Percentiles rank a stretch among this genome's conserved stretches.
These are phyloP conservation scores for Nicotiana sylvestris DNA, from an alignment of 257 asterid species.

Conservation along the genomic window DNA sequence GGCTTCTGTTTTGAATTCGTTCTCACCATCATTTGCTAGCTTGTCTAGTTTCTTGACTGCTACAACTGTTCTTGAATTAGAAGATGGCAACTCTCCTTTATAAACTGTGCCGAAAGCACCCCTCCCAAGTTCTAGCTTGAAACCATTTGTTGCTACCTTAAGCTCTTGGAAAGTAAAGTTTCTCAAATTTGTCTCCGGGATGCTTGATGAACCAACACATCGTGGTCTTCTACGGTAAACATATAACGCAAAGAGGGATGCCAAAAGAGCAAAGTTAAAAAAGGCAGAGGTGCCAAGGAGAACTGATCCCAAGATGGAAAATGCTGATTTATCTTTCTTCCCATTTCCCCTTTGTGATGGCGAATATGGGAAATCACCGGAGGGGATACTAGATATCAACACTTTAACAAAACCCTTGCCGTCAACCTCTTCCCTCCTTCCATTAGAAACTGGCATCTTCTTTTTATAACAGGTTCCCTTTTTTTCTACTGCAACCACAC, in stretches of 20 bases:
- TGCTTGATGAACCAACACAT: slow-evolving; percentile 7
- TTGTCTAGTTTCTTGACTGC: slow-evolving; percentile 47
- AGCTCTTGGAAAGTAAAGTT: slow-evolving; percentile 27
- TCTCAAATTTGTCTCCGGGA: neutral
- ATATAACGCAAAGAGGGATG: slow-evolving; percentile 17
- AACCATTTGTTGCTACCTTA: slow-evolving; percentile 31
- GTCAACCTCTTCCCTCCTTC: slow-evolving; percentile 25
- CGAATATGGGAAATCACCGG: neutral
- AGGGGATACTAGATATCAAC: neutral
- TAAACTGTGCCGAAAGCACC: slow-evolving; percentile 50
- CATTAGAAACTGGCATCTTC: neutral
- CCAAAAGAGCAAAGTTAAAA: slow-evolving; percentile 13
- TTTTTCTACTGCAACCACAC: slow-evolving; percentile 50
- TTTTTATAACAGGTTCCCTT: slow-evolving; percentile 33
- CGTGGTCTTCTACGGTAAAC: neutral
- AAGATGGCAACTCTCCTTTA: slow-evolving; percentile 28
- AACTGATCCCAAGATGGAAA: neutral
- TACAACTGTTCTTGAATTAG: slow-evolving; percentile 8
- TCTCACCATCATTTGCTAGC: slow-evolving; percentile 29
- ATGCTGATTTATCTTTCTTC: slow-evolving; percentile 3
- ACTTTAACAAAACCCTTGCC: neutral
- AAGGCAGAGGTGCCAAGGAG: slow-evolving; percentile 25
- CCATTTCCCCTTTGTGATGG: neutral
- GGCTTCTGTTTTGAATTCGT: slow-evolving; percentile 44
- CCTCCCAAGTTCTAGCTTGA: slow-evolving; percentile 40